Conservation (phyloP, 2,329 filamentous ascomycete species). For the Bipolaris oryzae region DNA sequence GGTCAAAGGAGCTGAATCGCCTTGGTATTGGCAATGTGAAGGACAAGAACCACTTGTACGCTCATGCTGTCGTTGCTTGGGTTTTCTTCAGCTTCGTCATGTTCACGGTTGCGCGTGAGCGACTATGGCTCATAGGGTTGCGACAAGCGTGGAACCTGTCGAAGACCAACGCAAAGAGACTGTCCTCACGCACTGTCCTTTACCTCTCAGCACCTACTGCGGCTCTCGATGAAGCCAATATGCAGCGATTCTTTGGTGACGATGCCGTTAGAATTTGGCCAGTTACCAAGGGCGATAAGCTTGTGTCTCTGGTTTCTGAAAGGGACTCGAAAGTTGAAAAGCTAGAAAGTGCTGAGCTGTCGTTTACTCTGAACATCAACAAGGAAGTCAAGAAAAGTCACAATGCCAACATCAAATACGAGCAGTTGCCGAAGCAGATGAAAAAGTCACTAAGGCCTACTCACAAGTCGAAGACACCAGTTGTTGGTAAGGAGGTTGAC, state of each 20-base stretch:
- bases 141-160: constrained; percentile 91
- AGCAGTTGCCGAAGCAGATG: constrained; percentile 60
- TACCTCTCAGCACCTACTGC: constrained; percentile 82
- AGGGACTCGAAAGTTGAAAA: constrained; percentile 80
- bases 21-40: constrained; percentile 79
- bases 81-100: constrained; percentile 86
- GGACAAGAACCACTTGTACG: constrained; percentile 70
- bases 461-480: constrained; percentile 41
- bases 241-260: constrained; percentile 80
- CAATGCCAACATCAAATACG: constrained; percentile 55
- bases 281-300: constrained; percentile 73
- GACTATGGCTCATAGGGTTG: constrained; percentile 89
- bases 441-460: constrained; percentile 64
- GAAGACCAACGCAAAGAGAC: constrained; percentile 79
- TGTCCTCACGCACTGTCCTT: constrained; percentile 89
- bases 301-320: constrained; percentile 81
- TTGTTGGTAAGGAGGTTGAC: constrained; percentile 88
- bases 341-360: constrained; percentile 85
- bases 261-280: constrained; percentile 87
- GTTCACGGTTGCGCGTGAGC: constrained; percentile 84
- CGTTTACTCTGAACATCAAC: constrained; percentile 81
- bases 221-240: constrained; percentile 76
- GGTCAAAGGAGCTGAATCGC: constrained; percentile 70
- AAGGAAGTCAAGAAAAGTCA: constrained; percentile 68
- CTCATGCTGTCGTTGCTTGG: constrained; percentile 80